Evolutionary conservation across 345 rosid species (phyloP).

Genomic region (Geranium rotundifolium): DNA sequence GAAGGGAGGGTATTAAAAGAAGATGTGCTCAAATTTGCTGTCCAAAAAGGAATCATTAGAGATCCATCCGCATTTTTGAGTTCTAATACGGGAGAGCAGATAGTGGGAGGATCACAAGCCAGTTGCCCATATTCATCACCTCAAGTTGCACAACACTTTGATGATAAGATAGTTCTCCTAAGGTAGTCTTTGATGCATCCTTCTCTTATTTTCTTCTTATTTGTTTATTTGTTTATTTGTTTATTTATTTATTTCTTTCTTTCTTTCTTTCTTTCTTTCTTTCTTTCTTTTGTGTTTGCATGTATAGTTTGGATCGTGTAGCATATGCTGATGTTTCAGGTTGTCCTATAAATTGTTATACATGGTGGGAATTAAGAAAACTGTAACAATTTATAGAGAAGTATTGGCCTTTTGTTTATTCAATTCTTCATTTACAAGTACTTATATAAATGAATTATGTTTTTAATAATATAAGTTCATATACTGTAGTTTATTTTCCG

Average conservation of each 20-base stretch:
- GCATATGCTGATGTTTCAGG: neutral
- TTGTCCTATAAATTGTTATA: neutral
- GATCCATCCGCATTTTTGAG: conserved; percentile 20
- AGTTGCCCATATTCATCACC: conserved; percentile 9
- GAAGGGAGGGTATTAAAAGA: conserved; percentile 77
- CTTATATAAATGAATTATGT: neutral
- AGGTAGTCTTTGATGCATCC: conserved; percentile 31
- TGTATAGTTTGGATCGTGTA: neutral
- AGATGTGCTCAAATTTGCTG: conserved; percentile 47
- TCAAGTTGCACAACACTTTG: conserved; percentile 15
- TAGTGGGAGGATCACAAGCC: conserved; percentile 16
- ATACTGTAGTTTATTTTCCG: neutral
- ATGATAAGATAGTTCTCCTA: conserved; percentile 53
- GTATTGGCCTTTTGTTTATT: too few species aligned
- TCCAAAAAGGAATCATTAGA: conserved; percentile 30
- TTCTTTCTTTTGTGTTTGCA: neutral
- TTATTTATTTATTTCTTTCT: neutral
- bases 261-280: neutral
- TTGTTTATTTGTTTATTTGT: neutral
- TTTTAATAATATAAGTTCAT: too few species aligned
- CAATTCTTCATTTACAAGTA: neutral
- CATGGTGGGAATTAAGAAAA: neutral
- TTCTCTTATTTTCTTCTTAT: neutral
- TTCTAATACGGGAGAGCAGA: conserved; percentile 15
- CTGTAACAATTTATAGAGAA: neutral